These are phyloP conservation scores for Dunaliella primolecta DNA, from an alignment of 139 green algal species.

Conservation along the genomic window DNA sequence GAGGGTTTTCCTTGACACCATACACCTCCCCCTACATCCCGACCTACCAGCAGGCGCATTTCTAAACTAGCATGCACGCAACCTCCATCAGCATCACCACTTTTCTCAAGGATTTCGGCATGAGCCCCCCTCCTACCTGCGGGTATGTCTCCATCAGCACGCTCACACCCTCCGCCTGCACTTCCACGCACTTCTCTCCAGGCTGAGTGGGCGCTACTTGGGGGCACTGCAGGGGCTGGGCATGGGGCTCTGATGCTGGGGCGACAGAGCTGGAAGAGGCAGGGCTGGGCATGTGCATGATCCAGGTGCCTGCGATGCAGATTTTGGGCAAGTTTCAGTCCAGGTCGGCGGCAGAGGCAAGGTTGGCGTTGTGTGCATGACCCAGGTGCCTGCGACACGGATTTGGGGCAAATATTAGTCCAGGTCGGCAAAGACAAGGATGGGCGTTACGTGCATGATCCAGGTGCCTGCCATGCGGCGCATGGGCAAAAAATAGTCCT, in stretches of 20 bases:
- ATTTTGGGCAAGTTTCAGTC: too few species aligned
- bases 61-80: too few species aligned
- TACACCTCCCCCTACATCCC: too few species aligned
- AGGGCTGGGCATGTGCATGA: background rate
- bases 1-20: too few species aligned
- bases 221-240: too few species aligned
- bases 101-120: too few species aligned
- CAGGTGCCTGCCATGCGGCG: background rate
- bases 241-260: background rate
- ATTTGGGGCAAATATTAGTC: too few species aligned
- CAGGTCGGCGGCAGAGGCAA: background rate
- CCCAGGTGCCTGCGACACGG: background rate
- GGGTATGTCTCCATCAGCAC: constrained; percentile 16
- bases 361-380: background rate
- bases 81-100: too few species aligned
- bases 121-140: background rate
- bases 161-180: constrained; percentile 11
- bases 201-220: background rate
- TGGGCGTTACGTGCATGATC: background rate
- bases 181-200: constrained; percentile 1
- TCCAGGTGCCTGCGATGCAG: background rate
- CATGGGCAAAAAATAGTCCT: too few species aligned
- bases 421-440: background rate
- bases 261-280: background rate
- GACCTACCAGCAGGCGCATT: too few species aligned